Evolutionary conservation across 495 filamentous ascomycete genomes (phyloP), one percentile per base, ranked within the genome.

Genomic region (Aspergillus diversus): DNA sequence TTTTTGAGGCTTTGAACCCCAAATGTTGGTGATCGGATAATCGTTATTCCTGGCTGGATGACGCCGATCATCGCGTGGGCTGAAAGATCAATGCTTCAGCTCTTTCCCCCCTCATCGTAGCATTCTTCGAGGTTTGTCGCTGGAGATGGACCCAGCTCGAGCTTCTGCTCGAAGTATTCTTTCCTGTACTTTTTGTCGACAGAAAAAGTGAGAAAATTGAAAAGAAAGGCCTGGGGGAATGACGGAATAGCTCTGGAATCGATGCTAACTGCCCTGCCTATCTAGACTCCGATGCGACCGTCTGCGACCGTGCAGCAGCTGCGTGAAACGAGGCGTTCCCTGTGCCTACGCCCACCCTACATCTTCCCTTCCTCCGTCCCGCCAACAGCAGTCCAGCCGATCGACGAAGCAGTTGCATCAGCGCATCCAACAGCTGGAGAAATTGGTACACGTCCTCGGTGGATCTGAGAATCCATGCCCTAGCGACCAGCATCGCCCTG

Each of bases 111-210:
- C 21, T 27, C 21, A 27, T 27, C 21, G 21, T 27, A 27, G 21
- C 21, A 27, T 27, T 27, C 21, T 2, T 27, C 21, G 21, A 27
- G 21, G 21, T 27, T 27, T 27, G 2, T 27, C 2, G 21, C 21
- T 27, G 21, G 21, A n/a, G 21, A 27, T 27, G 21, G 21, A 27
- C 21, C 21, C 21, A 27, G 1, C 21, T 27, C 21, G 37, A 1
- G 5, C 48, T 43, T 33, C 47, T 15, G 32, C 56, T n/a, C 57
- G 57, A 52, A 51, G 33, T 12, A 35, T 60, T 17, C 34, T 60
- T 9, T 60, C 57, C 47, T 60, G 57, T 16, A 60, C 57, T 15
- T 60, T 60, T 17, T 60, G 57, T 11, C 33, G 57, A 60, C 57
- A 60, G 21, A 60, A 60, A 16, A 60, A 60, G 57, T 53, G 43